Base-by-base conservation (phyloP, 1,284 basidiomycete species). In the Trichosporon sp. region DNA sequence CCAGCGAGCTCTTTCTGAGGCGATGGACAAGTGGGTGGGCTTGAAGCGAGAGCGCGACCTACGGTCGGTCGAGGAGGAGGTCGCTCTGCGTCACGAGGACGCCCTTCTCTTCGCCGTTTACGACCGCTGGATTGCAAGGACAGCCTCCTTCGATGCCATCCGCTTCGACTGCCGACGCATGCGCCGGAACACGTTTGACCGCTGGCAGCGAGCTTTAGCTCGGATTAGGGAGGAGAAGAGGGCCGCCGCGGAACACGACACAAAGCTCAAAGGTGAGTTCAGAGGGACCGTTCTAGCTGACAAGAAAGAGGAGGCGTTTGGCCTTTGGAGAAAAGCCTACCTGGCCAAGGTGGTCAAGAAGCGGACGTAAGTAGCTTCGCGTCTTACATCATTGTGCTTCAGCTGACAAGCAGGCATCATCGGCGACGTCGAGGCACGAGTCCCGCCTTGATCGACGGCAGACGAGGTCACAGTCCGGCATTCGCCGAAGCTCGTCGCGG, bases 41-140 rank as follows among this genome's bases (percentile, higher is more conserved):
- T 69, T 43, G 66, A 72, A 71, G 51, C 74, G 75, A 11, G 80
- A 81, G 68, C 74, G 75, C 11, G 73, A 76, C 5, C 71, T 83
- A 43, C 65, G 38, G 2, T 63, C 71, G 0, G 71, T 80, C 16
- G 79, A 78, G 67, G 69, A 77, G 14, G 78, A 80, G 71, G 77
- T 81, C 0, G 70, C 73, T 1, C 71, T 76, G 10, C 74, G 80
- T 26, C 77, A 77, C 65, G 82, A 83, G 68, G 80, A 83, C 66
- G 77, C 77, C 6, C 65, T 83, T 2, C 67, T 82, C 35, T 83
- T 81, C 66, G 67, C 70, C 1, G 80, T 81, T 1, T 80, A 80
- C 71, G 82, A 83, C 71, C 76, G 65, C 37, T 82, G 81, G 82
- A 78, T 77, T 31, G 78, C 72, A 7, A 67, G 59, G 37, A 77